A percentile compares a stretch with the other conserved stretches of the same genome.
phyloP scores from a whole-genome alignment of 306 rosid species.

The Aeschynomene evenia region DNA sequence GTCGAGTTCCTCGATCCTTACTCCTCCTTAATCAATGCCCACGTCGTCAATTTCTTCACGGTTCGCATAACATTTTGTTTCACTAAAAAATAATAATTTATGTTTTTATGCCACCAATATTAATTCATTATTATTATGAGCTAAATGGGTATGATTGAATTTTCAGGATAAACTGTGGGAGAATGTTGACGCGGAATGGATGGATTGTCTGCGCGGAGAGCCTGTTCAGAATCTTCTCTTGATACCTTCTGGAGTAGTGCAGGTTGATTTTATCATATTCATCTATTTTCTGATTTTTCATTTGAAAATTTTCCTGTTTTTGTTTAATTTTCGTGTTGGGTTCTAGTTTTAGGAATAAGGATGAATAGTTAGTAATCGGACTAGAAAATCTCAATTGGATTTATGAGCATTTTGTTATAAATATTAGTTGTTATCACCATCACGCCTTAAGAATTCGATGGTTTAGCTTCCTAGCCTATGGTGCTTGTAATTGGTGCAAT shows the following conservation, averaged over 20 bases:
- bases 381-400: background rate
- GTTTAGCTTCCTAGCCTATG: background rate
- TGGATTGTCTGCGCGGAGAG: conserved; percentile 67
- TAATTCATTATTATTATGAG: background rate
- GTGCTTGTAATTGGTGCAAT: background rate
- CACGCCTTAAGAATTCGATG: background rate
- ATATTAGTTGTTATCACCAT: background rate
- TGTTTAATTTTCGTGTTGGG: conserved; percentile 5
- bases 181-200: conserved; percentile 72
- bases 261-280: conserved; percentile 40
- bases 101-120: background rate
- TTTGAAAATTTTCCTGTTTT: background rate
- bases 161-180: conserved; percentile 77
- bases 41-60: conserved; percentile 86
- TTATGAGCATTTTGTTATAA: background rate
- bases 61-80: conserved; percentile 6
- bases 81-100: too few relatives aligned
- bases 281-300: background rate
- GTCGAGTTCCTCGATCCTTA: conserved; percentile 57
- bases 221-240: conserved; percentile 62
- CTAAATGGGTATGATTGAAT: conserved; percentile 7
- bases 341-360: background rate
- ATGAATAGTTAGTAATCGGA: background rate
- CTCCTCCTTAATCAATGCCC: conserved; percentile 53
- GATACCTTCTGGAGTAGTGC: conserved; percentile 74